These are phyloP conservation scores for Wickerhamiella musiphila DNA, from an alignment of 805 yeast genomes.

Conservation along the genomic window DNA sequence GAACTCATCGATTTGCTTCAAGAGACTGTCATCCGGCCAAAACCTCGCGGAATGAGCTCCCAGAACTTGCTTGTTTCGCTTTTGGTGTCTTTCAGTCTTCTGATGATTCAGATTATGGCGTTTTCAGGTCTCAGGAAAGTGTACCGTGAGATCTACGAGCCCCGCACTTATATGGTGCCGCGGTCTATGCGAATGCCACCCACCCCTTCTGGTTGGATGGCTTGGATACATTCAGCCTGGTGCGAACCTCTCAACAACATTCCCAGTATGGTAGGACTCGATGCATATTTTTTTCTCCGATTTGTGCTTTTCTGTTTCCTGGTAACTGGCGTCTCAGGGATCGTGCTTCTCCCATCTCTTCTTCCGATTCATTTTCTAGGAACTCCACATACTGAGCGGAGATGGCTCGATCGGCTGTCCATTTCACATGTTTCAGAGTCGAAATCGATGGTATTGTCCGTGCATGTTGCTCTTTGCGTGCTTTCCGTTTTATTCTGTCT, in stretches of 20 bases:
- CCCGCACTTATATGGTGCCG: constrained; percentile 32
- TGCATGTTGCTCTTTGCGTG: constrained; percentile 46
- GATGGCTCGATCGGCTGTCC: constrained; percentile 42
- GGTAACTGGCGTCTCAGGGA: constrained; percentile 35
- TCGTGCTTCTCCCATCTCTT: constrained; percentile 39
- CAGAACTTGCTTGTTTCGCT: constrained; percentile 26
- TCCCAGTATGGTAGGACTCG: constrained; percentile 38
- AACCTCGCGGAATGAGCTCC: constrained; percentile 10
- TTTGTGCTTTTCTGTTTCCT: constrained; percentile 35
- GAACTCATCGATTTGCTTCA: constrained; percentile 10
- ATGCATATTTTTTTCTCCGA: constrained; percentile 56
- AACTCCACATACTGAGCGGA: constrained; percentile 23
- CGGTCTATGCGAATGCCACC: constrained; percentile 21
- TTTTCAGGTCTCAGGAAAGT: constrained; percentile 24
- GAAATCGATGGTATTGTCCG: constrained; percentile 33
- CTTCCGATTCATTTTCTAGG: constrained; percentile 41
- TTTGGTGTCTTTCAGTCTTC: constrained; percentile 24
- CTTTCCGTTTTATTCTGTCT: constrained; percentile 41
- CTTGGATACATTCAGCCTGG: constrained; percentile 37
- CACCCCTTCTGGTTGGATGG: constrained; percentile 26
- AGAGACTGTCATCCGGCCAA: constrained; percentile 7
- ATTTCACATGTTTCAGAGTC: constrained; percentile 48
- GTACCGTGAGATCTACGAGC: constrained; percentile 33
- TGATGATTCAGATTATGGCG: constrained; percentile 30
- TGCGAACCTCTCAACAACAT: constrained; percentile 28